Evolutionary conservation across 331 rosid species (phyloP), one percentile per base, ranked within the genome.

Genomic region (Spiraea crenata): DNA sequence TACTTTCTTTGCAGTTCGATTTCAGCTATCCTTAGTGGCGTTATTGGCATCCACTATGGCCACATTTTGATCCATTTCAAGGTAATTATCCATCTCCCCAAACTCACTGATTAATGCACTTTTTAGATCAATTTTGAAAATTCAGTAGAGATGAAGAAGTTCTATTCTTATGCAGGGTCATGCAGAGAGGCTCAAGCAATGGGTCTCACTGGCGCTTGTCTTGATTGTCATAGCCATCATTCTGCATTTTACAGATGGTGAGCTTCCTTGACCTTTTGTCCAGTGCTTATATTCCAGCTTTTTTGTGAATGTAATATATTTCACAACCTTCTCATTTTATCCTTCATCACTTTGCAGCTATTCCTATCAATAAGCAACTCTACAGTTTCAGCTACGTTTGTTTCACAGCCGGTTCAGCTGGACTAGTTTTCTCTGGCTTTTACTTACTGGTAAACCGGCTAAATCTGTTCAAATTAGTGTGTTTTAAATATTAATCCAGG

Each of bases 331-430:
- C 35, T 10, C 14, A 69, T 1, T 13, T 15, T 70, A 34, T 8
- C 34, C 34, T 25, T 25, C 2, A 1, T 25, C 5, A 0, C 9
- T 56, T 67, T 80, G 89, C 86, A 90, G 96, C 97, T n/a, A 81
- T 93, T 77, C 98, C 98, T 35, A 65, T 93, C 60, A 93, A 93
- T 81, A 93, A 93, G 86, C 97, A 93, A 75, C 89, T 90, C 45
- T 90, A 90, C 77, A 93, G 98, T 79, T 76, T 90, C 84, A 87
- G 98, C 90, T 93, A 90, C 54, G 95, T 93, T 58, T 93, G 92
- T 76, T 85, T 90, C 96, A 93, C 98, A 14, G 93, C 88, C 15
- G 97, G 93, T 39, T 89, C 90, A 48, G 96, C 98, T 44, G 97
- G 88, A 77, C 69, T 90, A 68, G 82, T 90, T 39, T 93, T 93